Conservation (phyloP, 805 yeast species). For the Yamadazyma scolyti region DNA sequence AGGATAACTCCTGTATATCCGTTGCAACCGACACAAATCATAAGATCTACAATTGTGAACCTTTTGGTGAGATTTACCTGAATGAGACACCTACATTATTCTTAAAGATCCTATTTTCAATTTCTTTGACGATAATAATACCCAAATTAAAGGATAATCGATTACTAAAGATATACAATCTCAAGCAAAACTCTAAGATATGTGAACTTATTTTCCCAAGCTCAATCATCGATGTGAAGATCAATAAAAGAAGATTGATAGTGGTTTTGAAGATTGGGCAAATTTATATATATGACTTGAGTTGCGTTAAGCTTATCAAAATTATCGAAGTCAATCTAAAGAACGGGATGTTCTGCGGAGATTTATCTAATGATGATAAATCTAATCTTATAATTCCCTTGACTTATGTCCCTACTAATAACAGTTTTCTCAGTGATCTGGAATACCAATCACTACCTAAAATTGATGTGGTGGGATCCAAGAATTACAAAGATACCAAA, state of each 20-base stretch:
- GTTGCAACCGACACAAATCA: conserved; percentile 29
- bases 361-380: conserved; percentile 31
- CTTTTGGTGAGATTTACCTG: conserved; percentile 40
- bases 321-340: conserved; percentile 26
- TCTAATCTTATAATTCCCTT: conserved; percentile 35
- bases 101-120: conserved; percentile 38
- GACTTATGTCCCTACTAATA: conserved; percentile 11
- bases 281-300: conserved; percentile 82
- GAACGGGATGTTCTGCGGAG: conserved; percentile 26
- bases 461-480: conserved; percentile 16
- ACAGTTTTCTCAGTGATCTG: conserved; percentile 16
- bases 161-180: conserved; percentile 34
- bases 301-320: conserved; percentile 75
- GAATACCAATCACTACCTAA: conserved; percentile 17
- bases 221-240: conserved; percentile 62
- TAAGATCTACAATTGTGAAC: conserved; percentile 42
- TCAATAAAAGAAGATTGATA: conserved; percentile 78
- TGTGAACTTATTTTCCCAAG: conserved; percentile 90
- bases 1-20: conserved; percentile 38
- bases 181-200: conserved; percentile 47
- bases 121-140: conserved; percentile 38
- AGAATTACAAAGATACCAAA: conserved; percentile 25
- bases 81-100: conserved; percentile 24
- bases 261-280: conserved; percentile 74
- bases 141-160: conserved; percentile 27